Evolutionary conservation across 805 yeast genomes (phyloP).

Genomic region (Nakazawaea wickerhamii): DNA sequence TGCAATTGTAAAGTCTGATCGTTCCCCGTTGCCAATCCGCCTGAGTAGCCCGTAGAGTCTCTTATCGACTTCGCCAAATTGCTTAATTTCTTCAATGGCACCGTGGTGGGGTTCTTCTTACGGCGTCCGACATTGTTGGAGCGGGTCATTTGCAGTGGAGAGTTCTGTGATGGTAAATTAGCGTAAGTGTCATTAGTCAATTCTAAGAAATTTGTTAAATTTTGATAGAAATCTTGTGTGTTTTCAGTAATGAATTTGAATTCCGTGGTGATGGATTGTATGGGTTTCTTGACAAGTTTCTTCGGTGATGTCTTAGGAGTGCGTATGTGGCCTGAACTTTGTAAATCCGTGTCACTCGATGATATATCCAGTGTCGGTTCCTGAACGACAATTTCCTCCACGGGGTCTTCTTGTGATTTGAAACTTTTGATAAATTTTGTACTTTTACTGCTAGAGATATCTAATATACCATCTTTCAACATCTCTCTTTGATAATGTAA

Average conservation of each 20-base stretch:
- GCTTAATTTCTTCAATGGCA: constrained; percentile 2
- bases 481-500: constrained; percentile 4
- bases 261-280: not conserved
- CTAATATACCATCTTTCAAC: constrained; percentile 3
- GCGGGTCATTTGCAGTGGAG: not conserved
- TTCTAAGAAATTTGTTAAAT: constrained; percentile 1
- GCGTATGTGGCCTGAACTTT: too few relatives aligned
- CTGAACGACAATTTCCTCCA: too few relatives aligned
- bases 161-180: not conserved
- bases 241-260: constrained; percentile 6
- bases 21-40: constrained; percentile 1
- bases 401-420: too few relatives aligned
- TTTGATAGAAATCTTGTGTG: not conserved
- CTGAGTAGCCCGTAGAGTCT: constrained; percentile 4
- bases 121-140: not conserved
- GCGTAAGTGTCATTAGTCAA: too few relatives aligned
- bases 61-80: constrained; percentile 8
- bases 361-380: too few relatives aligned
- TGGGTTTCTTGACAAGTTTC: not conserved
- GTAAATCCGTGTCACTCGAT: constrained; percentile 5
- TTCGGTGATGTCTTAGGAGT: not conserved
- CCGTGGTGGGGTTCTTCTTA: not conserved
- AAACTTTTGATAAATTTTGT: constrained; percentile 3
- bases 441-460: constrained; percentile 2
- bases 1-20: constrained; percentile 12